These are phyloP conservation scores for Aureobasidium namibiae DNA, from an alignment of 2,329 filamentous ascomycete genomes.

Conservation along the genomic window DNA sequence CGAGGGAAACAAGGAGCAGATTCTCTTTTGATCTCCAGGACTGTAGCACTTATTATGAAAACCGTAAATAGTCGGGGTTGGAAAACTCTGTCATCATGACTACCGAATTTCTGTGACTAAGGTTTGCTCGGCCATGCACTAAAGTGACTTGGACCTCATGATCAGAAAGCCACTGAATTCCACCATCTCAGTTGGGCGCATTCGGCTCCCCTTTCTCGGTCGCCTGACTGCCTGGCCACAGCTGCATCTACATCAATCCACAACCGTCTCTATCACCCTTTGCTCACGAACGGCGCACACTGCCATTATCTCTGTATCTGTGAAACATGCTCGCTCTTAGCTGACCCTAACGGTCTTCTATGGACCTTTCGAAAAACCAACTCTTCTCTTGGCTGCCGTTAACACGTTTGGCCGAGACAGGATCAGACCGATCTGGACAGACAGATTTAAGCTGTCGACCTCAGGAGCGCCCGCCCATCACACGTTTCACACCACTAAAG, in stretches of 20 bases:
- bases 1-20: conserved; percentile 1
- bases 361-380: not conserved
- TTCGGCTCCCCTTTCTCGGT: conserved; percentile 1
- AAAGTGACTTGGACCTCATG: conserved; percentile 3
- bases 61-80: conserved; percentile 5
- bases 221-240: not conserved
- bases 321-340: not conserved
- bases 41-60: not conserved
- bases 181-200: not conserved
- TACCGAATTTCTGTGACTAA: not conserved
- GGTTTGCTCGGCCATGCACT: not conserved
- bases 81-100: not conserved
- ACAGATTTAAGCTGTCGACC: conserved; percentile 5
- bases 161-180: not conserved
- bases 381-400: not conserved
- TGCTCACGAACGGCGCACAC: not conserved
- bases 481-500: not conserved
- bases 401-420: not conserved
- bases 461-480: conserved; percentile 3
- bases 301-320: not conserved
- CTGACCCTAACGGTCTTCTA: conserved; percentile 4
- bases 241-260: not conserved
- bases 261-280: not conserved
- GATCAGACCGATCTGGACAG: conserved; percentile 12
- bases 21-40: not conserved